Conservation (phyloP, 1,284 basidiomycete genomes). For the Entoloma clypeatum region DNA sequence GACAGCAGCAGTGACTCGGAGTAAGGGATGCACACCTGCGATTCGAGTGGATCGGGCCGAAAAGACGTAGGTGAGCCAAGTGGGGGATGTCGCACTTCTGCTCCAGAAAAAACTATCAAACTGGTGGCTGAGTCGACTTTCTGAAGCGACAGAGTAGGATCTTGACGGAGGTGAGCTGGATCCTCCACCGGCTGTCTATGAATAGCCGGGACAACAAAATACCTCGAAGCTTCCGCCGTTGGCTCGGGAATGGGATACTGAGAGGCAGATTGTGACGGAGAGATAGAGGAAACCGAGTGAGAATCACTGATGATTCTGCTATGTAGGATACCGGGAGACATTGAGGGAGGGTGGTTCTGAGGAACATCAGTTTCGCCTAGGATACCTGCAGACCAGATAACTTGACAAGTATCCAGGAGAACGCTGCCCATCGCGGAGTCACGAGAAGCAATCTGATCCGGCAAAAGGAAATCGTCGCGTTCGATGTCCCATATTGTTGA, state of each 20-base stretch:
- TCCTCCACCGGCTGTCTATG: background rate
- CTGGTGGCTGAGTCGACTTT: background rate
- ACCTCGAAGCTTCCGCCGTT: conserved; percentile 12
- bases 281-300: conserved; percentile 22
- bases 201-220: conserved; percentile 10
- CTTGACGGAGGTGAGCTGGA: background rate
- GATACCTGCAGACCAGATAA: conserved; percentile 7
- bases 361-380: conserved; percentile 8
- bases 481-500: conserved; percentile 72
- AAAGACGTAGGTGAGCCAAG: too few species aligned
- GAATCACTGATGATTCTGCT: conserved; percentile 5
- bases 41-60: too few species aligned
- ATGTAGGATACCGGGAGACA: background rate
- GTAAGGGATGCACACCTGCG: background rate
- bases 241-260: conserved; percentile 11
- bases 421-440: conserved; percentile 17
- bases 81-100: too few species aligned
- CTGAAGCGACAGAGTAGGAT: background rate
- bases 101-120: too few species aligned
- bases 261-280: conserved; percentile 31
- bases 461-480: conserved; percentile 28
- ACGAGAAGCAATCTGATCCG: conserved; percentile 17
- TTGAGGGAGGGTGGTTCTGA: conserved; percentile 1
- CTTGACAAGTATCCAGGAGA: conserved; percentile 23
- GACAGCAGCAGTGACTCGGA: too few species aligned